Base-by-base conservation (phyloP, 2,329 filamentous ascomycete species). In the Fragosphaeria purpurea region DNA sequence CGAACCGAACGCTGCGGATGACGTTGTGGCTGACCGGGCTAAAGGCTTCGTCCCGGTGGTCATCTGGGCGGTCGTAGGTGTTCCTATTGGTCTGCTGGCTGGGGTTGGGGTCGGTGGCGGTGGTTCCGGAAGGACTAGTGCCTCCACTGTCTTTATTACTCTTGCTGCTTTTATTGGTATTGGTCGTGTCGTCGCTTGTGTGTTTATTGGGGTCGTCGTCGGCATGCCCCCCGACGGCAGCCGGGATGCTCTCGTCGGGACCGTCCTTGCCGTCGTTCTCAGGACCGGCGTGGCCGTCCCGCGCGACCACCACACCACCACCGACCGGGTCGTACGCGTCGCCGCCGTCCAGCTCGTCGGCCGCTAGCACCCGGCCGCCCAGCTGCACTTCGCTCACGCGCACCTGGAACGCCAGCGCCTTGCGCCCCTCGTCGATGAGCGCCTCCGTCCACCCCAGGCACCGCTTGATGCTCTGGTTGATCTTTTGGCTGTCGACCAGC, bases 391-490 rank as follows among this genome's bases (percentile, higher is more conserved):
- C 91, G 57, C 82, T 86, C 7, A 86, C 79, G 34, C 78, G 77
- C 32, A 96, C 87, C 52, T 79, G 76, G 63, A 95, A 95, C 45
- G 85, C 84, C 2, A 98, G 59, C 8, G 76, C 93, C 62, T 88
- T 91, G 61, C 83, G 86, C 6, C 86, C 93, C 59, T 96, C 89
- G 46, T 80, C 83, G 64, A 98, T 95, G 43, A 98, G 76, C 55
- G 86, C 83, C 62, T 98, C 91, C 0, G 90, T 94, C 79, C 88
- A 91, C 57, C 83, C 82, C 37, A 96, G 75, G 65, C 93, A 98
- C 45, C 88, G 79, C 65, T 88, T 94, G 44, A 98, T 77, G 64
- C 87, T 95, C 64, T 94, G 87, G 63, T 96, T 97, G 74, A 97
- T 89, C 70, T 89, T 94, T 62, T 96, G 89, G 58, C 86, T 93